A percentile compares a stretch with the other conserved stretches of the same genome.
Conservation (phyloP, 768 basidiomycete species). For the Tubosaeta sp. region DNA sequence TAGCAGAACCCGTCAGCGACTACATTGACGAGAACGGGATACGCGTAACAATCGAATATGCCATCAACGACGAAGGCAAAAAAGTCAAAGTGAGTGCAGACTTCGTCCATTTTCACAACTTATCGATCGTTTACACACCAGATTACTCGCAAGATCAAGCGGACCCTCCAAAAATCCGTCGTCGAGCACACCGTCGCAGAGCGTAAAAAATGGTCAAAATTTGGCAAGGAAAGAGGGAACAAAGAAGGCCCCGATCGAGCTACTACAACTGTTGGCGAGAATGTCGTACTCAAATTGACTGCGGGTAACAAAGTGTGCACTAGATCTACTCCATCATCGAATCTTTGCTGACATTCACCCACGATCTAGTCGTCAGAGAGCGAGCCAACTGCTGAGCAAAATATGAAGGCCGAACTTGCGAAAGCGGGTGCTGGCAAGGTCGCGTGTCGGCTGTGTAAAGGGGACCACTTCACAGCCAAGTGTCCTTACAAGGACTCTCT, state of each 20-base stretch:
- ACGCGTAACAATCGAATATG: slow-evolving; percentile 78
- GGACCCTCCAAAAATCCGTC: slow-evolving; percentile 82
- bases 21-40: slow-evolving; percentile 84
- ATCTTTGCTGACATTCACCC: neutral
- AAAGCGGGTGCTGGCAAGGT: slow-evolving; percentile 85
- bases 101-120: neutral
- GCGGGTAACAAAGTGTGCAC: slow-evolving; percentile 58
- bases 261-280: slow-evolving; percentile 89
- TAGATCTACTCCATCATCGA: neutral
- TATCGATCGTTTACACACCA: slow-evolving; percentile 27
- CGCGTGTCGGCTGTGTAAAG: slow-evolving; percentile 89
- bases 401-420: slow-evolving; percentile 60
- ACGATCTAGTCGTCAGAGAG: slow-evolving; percentile 51
- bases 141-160: slow-evolving; percentile 84
- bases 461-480: slow-evolving; percentile 96
- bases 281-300: slow-evolving; percentile 56
- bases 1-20: slow-evolving; percentile 58
- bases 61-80: slow-evolving; percentile 87
- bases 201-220: slow-evolving; percentile 90
- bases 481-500: slow-evolving; percentile 98
- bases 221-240: slow-evolving; percentile 87
- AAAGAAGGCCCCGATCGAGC: slow-evolving; percentile 86
- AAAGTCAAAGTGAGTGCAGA: slow-evolving; percentile 75
- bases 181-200: slow-evolving; percentile 96
- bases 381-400: slow-evolving; percentile 62